Evolutionary conservation across 2,329 filamentous ascomycete genomes (phyloP).

Genomic region (Cryphonectria japonica): DNA sequence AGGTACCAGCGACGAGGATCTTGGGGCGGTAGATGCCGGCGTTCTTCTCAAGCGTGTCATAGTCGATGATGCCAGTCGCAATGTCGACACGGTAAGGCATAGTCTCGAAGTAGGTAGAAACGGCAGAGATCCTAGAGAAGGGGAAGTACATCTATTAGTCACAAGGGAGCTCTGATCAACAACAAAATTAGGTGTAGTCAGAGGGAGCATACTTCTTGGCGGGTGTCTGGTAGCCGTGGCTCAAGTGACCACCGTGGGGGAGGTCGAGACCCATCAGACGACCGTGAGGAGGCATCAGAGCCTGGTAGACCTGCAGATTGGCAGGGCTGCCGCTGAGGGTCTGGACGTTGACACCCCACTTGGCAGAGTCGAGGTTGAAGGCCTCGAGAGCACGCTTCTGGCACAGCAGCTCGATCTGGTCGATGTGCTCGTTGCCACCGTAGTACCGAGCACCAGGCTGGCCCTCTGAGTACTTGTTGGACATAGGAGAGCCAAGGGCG

Average conservation of each 20-base stretch:
- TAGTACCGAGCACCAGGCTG: constrained; percentile 99
- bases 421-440: constrained; percentile 98
- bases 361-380: constrained; percentile 81
- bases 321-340: constrained; percentile 90
- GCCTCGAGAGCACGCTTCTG: constrained; percentile 90
- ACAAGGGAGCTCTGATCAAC: neutral
- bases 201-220: constrained; percentile 72
- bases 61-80: constrained; percentile 95
- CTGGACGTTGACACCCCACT: constrained; percentile 99
- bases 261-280: constrained; percentile 96
- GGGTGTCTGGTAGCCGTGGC: constrained; percentile 96
- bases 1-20: constrained; percentile 93
- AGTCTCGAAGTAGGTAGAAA: constrained; percentile 99
- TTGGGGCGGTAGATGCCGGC: constrained; percentile 93
- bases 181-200: neutral
- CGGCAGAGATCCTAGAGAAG: constrained; percentile 75
- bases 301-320: constrained; percentile 98
- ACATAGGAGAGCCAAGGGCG: constrained; percentile 91
- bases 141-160: constrained; percentile 3
- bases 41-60: constrained; percentile 88
- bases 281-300: constrained; percentile 93
- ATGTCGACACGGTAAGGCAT: constrained; percentile 92
- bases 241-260: constrained; percentile 91
- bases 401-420: constrained; percentile 93
- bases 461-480: constrained; percentile 99